Conservation (phyloP, 2,329 filamentous ascomycete species). For the Gaeumannomyces sp. region DNA sequence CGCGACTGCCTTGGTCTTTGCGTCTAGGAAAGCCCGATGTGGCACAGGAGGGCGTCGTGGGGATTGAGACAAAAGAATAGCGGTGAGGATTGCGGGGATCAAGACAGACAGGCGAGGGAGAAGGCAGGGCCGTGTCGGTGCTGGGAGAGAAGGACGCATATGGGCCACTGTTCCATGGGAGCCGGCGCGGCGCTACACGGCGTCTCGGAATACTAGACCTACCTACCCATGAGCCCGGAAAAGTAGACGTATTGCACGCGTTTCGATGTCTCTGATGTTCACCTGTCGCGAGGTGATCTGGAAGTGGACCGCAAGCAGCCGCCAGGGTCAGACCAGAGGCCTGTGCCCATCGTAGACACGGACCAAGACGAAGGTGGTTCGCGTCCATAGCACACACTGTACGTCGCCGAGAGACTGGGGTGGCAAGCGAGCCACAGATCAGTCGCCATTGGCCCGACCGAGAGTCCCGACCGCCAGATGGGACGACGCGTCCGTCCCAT, state of each 20-base stretch:
- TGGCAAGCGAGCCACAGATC: not conserved
- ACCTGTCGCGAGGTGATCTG: not conserved
- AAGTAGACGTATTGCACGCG: no score
- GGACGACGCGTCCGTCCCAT: not conserved
- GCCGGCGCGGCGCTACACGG: no score
- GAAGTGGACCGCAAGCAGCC: not conserved
- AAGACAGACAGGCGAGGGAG: no score
- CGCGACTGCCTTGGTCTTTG: slow-evolving; percentile 38
- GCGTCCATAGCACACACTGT: not conserved
- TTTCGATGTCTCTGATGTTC: not conserved
- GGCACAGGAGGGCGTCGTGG: no score
- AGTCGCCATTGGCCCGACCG: not conserved
- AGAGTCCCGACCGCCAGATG: not conserved
- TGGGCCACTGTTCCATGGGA: no score
- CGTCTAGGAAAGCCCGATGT: slow-evolving; percentile 12
- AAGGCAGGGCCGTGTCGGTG: no score
- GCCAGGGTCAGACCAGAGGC: not conserved
- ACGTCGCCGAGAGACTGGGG: no score
- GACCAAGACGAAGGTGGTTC: not conserved
- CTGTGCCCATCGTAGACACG: not conserved
- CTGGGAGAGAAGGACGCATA: no score
- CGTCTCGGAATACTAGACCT: no score
- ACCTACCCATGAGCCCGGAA: no score
- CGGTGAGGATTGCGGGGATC: no score
- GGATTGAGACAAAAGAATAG: no score